These are phyloP conservation scores for Xylariaceae sp. DNA, from an alignment of 2,329 filamentous ascomycete species.

Conservation along the genomic window DNA sequence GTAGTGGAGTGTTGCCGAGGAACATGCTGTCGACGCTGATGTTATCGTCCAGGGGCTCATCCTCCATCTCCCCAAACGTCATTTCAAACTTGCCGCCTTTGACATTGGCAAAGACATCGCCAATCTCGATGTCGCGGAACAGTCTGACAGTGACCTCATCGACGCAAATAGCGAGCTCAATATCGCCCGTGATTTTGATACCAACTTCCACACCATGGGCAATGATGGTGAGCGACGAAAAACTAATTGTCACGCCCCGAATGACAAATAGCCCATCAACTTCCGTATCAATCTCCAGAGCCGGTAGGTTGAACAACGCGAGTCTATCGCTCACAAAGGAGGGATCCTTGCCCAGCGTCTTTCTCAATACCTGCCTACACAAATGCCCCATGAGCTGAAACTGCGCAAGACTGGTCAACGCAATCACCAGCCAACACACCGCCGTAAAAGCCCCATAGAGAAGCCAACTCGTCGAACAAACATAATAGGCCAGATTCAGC, in stretches of 20 bases:
- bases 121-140: conserved; percentile 49
- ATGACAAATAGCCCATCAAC: conserved; percentile 52
- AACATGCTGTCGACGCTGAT: conserved; percentile 1
- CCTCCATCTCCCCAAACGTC: conserved; percentile 39
- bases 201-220: conserved; percentile 54
- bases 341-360: conserved; percentile 31
- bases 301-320: conserved; percentile 41
- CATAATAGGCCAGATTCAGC: conserved; percentile 44
- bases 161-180: conserved; percentile 50
- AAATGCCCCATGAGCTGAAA: conserved; percentile 33
- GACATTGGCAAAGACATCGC: conserved; percentile 52
- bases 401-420: conserved; percentile 45
- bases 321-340: conserved; percentile 49
- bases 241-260: conserved; percentile 49
- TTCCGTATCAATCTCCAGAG: conserved; percentile 53
- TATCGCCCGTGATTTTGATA: conserved; percentile 49
- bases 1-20: background rate
- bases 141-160: conserved; percentile 48
- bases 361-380: conserved; percentile 36
- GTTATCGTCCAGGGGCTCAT: background rate
- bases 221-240: conserved; percentile 47
- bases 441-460: conserved; percentile 43
- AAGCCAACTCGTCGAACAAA: conserved; percentile 52
- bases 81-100: conserved; percentile 51
- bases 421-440: conserved; percentile 40